Percentiles rank a stretch among this genome's conserved stretches.
Evolutionary conservation across 148 eudicot species (phyloP).

Genomic region (Fagopyrum esculentum): DNA sequence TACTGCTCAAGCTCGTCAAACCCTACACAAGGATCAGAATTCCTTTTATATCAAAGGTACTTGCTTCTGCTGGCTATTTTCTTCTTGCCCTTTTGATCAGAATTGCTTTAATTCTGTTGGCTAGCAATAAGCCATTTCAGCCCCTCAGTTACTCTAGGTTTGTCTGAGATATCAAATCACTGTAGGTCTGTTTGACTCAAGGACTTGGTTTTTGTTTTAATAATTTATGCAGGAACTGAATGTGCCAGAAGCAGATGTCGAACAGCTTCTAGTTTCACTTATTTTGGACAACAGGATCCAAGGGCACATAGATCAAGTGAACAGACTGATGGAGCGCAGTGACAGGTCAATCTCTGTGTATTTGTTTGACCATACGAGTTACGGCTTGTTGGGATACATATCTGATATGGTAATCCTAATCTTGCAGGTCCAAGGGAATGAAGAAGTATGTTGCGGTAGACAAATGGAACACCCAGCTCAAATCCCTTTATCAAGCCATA

Average conservation of each 20-base stretch:
- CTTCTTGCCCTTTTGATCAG: neutral
- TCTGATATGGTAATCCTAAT: neutral
- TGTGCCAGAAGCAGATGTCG: constrained; percentile 90
- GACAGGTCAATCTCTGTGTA: constrained; percentile 42
- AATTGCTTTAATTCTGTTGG: too few species aligned
- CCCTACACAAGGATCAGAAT: constrained; percentile 96
- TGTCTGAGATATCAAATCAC: too few species aligned
- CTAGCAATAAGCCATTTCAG: too few species aligned
- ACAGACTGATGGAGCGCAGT: constrained; percentile 71
- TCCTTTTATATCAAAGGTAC: constrained; percentile 93
- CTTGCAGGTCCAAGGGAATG: constrained; percentile 83
- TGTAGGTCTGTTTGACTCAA: too few species aligned
- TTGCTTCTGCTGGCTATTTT: neutral
- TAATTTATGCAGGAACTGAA: constrained; percentile 63
- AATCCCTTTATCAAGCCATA: constrained; percentile 60
- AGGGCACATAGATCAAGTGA: constrained; percentile 98
- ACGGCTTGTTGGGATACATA: neutral
- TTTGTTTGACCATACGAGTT: neutral
- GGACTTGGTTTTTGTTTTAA: neutral
- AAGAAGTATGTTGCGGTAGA: constrained; percentile 86
- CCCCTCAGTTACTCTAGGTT: too few species aligned
- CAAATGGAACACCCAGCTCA: constrained; percentile 92
- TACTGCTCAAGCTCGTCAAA: constrained; percentile 93
- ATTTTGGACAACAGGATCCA: constrained; percentile 88
- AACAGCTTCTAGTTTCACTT: constrained; percentile 76